Evolutionary conservation across 2,329 filamentous ascomycete species (phyloP), one percentile per base, ranked within the genome.

Genomic region (Penicillium sp.): DNA sequence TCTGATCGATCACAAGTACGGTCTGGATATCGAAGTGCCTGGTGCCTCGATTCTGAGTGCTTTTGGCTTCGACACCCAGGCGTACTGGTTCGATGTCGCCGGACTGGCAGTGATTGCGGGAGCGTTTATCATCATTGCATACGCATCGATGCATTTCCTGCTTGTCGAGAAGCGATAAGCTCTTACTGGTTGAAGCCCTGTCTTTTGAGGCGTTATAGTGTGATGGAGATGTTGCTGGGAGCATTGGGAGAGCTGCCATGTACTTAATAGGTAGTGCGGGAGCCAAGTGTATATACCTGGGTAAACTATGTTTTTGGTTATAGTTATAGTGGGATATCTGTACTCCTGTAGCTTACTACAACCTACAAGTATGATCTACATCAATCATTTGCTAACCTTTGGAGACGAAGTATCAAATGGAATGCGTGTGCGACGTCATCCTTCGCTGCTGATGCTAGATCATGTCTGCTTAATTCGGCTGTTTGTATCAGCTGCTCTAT

Each of bases 21-120:
- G 93, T 5, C 81, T 98, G 4, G 90, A 97, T 64, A 98, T 98
- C 55, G 92, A 93, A 45, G 90, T 98, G 0, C 93, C 93, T 0
- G 93, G 93, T 29, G 90, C 92, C 0, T 89, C 90, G 0, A 98
- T 98, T 58, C 74, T 98, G 47, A 95, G 88, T 70, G 89, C 88
- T 0, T 98, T 98, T 69, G 93, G 93, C 1, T 98, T 98, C 69
- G 81, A 95, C 65, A 95, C 91, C 25, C 77, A 84, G 52, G 89
- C 89, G 0, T 78, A 95, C 49, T 96, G 90, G 91, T 74, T 75
- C 39, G 93, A 98, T 69, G 83, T 93, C 24, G 75, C 87, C 44
- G 91, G 89, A 41, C 74, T 98, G 12, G 89, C 82, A 5, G 77
- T 93, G 9, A 95, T 96, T 70, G 89, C 87, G 1, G 86, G 81